Percentiles rank a stretch among this genome's conserved stretches.
phyloP scores from a whole-genome alignment of 306 rosid species.

The Ormosia semicastrata region DNA sequence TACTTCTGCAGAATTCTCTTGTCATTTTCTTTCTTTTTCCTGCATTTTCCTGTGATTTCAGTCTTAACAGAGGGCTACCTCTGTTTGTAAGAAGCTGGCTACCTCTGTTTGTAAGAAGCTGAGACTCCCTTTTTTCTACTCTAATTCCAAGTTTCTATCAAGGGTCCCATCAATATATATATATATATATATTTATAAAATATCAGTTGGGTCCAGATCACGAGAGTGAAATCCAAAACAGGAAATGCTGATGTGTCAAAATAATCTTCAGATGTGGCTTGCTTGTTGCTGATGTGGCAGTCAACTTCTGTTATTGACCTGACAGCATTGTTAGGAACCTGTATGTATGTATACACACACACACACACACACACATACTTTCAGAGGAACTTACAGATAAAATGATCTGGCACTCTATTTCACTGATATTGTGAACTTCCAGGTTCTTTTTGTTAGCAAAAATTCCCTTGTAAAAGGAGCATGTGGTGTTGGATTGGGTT shows the following conservation, averaged over 20 bases:
- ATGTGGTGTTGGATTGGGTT: constrained; percentile 94
- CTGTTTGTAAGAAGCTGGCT: no score
- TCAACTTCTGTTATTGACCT: neutral
- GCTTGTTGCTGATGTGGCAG: neutral
- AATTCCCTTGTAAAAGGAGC: constrained; percentile 93
- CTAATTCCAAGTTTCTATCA: no score
- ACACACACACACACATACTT: neutral
- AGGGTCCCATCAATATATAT: no score
- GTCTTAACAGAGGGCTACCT: no score
- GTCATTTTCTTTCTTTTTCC: no score
- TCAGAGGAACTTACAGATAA: neutral
- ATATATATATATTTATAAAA: no score
- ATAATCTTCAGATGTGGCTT: neutral
- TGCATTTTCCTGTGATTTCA: no score
- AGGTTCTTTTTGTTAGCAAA: constrained; percentile 73
- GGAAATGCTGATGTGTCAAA: neutral
- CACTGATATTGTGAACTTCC: constrained; percentile 32
- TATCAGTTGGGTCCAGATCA: neutral
- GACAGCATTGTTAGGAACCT: neutral
- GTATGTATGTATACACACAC: neutral
- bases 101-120: no score
- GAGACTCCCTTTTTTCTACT: no score
- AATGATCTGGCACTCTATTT: constrained; percentile 19
- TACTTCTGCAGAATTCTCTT: no score
- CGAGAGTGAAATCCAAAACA: neutral